phyloP scores from a whole-genome alignment of 2,329 filamentous ascomycete species.

The Pseudogymnoascus sp. region DNA sequence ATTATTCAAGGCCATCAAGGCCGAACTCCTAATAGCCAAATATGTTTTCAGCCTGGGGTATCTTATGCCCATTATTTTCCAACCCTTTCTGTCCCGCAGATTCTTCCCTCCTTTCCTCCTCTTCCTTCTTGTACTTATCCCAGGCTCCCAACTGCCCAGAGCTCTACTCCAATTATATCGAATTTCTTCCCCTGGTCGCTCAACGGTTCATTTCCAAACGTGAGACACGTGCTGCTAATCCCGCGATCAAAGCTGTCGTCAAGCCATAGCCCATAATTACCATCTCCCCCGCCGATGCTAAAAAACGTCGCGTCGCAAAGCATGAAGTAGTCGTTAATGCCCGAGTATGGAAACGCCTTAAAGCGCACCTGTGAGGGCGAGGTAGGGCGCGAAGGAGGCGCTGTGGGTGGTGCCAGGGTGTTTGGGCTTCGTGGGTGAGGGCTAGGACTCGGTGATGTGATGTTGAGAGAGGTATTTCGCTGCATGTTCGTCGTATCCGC shows the following conservation, averaged over 20 bases:
- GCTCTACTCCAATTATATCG: constrained; percentile 79
- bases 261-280: constrained; percentile 89
- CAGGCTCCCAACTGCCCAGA: constrained; percentile 52
- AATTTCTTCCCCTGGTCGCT: constrained; percentile 93
- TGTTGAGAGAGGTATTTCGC: constrained; percentile 45
- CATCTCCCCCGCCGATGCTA: constrained; percentile 81
- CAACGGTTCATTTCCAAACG: constrained; percentile 89
- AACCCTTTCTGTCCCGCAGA: neutral
- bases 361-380: constrained; percentile 78
- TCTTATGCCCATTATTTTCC: constrained; percentile 4
- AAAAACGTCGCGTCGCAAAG: constrained; percentile 82
- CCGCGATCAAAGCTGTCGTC: constrained; percentile 80
- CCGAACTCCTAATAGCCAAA: constrained; percentile 2
- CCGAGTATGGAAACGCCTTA: constrained; percentile 94
- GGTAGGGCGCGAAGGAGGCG: constrained; percentile 33
- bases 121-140: neutral
- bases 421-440: constrained; percentile 32
- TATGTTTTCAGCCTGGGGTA: neutral
- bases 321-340: constrained; percentile 94
- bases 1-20: neutral
- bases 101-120: no score
- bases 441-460: constrained; percentile 19
- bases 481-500: constrained; percentile 56
- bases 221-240: constrained; percentile 76
- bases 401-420: constrained; percentile 25